These are phyloP conservation scores for Pichia sorboxylosa DNA, from an alignment of 1,139 yeast species.

Conservation along the genomic window DNA sequence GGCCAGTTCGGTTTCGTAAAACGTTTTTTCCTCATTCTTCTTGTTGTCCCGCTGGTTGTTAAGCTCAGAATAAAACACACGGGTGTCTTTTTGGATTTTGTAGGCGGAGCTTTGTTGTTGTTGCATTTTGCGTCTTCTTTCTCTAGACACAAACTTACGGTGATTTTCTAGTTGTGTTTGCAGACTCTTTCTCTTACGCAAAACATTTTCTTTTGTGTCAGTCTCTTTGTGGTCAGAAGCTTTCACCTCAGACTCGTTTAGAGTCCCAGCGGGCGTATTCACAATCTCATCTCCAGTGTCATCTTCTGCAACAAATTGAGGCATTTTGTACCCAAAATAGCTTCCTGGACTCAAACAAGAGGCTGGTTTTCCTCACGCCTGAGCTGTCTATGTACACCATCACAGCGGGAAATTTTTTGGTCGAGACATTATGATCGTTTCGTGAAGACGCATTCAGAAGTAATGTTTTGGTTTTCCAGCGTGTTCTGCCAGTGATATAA, in stretches of 20 bases:
- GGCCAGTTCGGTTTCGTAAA: slow-evolving; percentile 12
- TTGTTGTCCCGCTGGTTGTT: slow-evolving; percentile 8
- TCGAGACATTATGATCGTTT: no score
- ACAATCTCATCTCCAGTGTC: background rate
- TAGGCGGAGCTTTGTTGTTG: slow-evolving; percentile 30
- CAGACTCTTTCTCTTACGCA: slow-evolving; percentile 13
- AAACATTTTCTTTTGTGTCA: background rate
- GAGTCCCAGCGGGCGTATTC: background rate
- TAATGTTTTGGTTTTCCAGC: no score
- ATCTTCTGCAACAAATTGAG: background rate
- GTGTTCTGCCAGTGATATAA: no score
- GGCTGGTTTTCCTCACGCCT: no score
- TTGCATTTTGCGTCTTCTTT: slow-evolving; percentile 28
- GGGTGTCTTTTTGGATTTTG: slow-evolving; percentile 27
- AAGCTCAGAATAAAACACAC: slow-evolving; percentile 19
- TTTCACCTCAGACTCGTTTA: background rate
- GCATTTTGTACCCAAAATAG: no score
- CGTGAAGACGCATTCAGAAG: no score
- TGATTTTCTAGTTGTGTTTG: slow-evolving; percentile 30
- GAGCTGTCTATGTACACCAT: no score
- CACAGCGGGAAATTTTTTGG: no score
- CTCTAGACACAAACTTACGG: slow-evolving; percentile 27
- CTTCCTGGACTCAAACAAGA: no score
- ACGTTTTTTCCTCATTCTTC: slow-evolving; percentile 7
- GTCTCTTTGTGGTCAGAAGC: background rate